These are phyloP conservation scores for Sporothrix pallida DNA, from an alignment of 2,329 filamentous ascomycete genomes.

Conservation along the genomic window DNA sequence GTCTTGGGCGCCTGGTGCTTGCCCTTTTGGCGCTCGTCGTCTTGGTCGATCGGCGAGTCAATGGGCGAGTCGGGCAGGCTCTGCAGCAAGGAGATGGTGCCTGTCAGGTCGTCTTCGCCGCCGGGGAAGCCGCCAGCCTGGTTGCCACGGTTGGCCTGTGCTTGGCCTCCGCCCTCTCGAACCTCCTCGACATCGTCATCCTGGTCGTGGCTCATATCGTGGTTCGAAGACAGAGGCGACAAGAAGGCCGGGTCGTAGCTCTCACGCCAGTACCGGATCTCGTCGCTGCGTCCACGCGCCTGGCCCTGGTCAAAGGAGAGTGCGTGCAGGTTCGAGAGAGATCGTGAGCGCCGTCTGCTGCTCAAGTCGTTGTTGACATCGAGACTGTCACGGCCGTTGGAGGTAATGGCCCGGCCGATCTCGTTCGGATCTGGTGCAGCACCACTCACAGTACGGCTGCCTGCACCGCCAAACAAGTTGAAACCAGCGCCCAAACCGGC, in stretches of 20 bases:
- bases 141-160: neutral
- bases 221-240: conserved; percentile 57
- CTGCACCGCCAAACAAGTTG: neutral
- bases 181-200: conserved; percentile 35
- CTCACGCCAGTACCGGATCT: conserved; percentile 68
- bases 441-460: conserved; percentile 35
- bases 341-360: conserved; percentile 62
- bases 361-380: conserved; percentile 41
- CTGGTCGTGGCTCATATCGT: conserved; percentile 37
- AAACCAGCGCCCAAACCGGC: neutral
- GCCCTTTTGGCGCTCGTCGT: conserved; percentile 8
- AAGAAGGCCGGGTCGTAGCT: conserved; percentile 60
- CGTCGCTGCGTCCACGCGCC: conserved; percentile 62
- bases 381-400: conserved; percentile 48
- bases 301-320: conserved; percentile 46
- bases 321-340: conserved; percentile 60
- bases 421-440: conserved; percentile 47
- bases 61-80: conserved; percentile 29
- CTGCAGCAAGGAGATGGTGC: conserved; percentile 29
- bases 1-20: conserved; percentile 1
- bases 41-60: conserved; percentile 17
- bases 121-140: neutral
- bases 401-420: conserved; percentile 68
- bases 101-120: conserved; percentile 38
- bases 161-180: too few relatives aligned